phyloP scores from a whole-genome alignment of 345 rosid species.

The Sisymbrium altissimum region DNA sequence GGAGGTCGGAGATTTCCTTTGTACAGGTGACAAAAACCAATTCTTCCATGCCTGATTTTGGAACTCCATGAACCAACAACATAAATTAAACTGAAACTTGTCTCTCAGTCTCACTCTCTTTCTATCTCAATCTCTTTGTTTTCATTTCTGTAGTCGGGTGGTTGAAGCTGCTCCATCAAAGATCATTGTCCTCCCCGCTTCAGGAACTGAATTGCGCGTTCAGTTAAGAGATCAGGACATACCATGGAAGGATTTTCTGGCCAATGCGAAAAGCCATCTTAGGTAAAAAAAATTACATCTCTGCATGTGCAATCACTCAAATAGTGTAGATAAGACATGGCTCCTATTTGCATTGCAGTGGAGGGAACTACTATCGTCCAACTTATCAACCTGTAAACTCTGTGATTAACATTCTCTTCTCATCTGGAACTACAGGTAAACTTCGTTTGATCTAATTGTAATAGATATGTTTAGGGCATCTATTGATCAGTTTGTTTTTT shows the following conservation, averaged over 20 bases:
- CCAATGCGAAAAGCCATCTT: constrained; percentile 32
- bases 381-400: constrained; percentile 55
- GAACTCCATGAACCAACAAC: background rate
- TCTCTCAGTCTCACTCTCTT: no score
- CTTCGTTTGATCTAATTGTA: background rate
- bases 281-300: constrained; percentile 49
- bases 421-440: constrained; percentile 91
- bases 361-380: constrained; percentile 44
- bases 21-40: constrained; percentile 60
- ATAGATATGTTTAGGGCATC: background rate
- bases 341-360: constrained; percentile 30
- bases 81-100: background rate
- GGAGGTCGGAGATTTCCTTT: constrained; percentile 76
- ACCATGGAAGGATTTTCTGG: constrained; percentile 66
- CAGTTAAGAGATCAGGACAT: constrained; percentile 65
- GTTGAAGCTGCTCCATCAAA: constrained; percentile 69
- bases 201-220: constrained; percentile 45
- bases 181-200: constrained; percentile 67
- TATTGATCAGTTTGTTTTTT: background rate
- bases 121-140: no score
- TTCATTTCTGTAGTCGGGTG: constrained; percentile 55
- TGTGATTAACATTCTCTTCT: constrained; percentile 74
- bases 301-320: background rate
- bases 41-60: background rate
- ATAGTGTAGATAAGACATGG: background rate